phyloP scores from a whole-genome alignment of 1,284 basidiomycete species.

The Cutaneotrichosporon sp. region DNA sequence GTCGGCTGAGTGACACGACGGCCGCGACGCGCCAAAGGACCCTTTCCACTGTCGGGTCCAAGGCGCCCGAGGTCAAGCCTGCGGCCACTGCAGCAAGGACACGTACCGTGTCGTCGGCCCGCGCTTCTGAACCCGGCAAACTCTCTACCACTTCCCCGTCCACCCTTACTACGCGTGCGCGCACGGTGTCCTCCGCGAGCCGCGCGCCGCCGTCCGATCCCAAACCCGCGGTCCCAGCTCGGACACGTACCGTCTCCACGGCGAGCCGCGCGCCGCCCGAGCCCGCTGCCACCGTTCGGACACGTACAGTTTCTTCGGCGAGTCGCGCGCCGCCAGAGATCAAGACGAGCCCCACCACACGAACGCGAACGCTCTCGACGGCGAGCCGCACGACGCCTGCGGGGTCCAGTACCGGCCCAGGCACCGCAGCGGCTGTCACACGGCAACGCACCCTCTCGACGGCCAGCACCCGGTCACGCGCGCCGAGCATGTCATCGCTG shows the following conservation, averaged over 20 bases:
- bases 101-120: not conserved
- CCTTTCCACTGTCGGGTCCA: not conserved
- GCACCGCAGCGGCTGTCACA: not conserved
- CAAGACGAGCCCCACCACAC: not conserved
- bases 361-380: not conserved
- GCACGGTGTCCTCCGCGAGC: not conserved
- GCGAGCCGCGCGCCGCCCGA: not conserved
- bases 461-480: conserved; percentile 13
- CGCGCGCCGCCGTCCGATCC: not conserved
- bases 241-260: not conserved
- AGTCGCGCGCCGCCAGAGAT: not conserved
- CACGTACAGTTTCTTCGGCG: not conserved
- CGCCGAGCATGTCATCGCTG: conserved; percentile 20
- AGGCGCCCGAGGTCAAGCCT: not conserved
- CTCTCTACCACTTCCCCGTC: not conserved
- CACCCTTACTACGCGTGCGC: not conserved
- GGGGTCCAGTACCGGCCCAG: not conserved
- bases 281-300: not conserved
- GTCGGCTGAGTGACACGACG: not conserved
- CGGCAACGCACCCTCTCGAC: conserved; percentile 17
- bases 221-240: not conserved
- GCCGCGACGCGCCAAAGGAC: not conserved
- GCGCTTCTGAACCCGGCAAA: not conserved
- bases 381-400: not conserved
- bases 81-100: not conserved